Evolutionary conservation across 176 grass and related monocot species (phyloP), one percentile per base, ranked within the genome.

Genomic region (Hordeum marinum): DNA sequence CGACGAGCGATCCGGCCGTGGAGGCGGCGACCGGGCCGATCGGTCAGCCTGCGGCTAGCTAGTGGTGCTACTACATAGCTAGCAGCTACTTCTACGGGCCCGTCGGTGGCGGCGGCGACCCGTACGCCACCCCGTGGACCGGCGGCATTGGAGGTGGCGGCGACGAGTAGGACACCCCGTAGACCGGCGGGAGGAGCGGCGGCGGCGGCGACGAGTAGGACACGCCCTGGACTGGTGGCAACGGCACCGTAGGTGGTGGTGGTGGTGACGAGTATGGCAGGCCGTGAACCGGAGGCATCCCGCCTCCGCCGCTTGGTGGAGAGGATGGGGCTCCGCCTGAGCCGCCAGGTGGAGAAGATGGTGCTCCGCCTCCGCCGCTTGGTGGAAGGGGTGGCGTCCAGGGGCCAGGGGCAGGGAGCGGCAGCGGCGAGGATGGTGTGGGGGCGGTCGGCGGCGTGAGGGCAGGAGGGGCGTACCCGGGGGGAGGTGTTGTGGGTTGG

Each of bases 131-230:
- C 1, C 78, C 74, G 74, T 80, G 20, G 13, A 75, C 50, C 11
- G 80, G 89, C 52, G 43, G 69, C 66, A 52, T 14, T 4, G 84
- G 90, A 0, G 87, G 85, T 0, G 89, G 90, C 8, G 90, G 90
- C 4, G 90, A 91, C 20, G 82, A 48, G 77, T 91, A 91, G 4
- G 91, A 80, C 87, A 94, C 79, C 7, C 78, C 74, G 68, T 85
- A 63, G 0, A 94, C 91, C 1, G 87, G 87, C 64, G 88, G 74
- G 39, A 90, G 65, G 0, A 74, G 41, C 4, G 84, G 90, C 0
- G 87, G 89, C 0, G 89, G 90, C 5, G 90, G 90, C 2, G 90
- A 91, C 10, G 70, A 27, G 77, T 91, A 91, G 0, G 88, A 76
- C 81, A 94, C 82, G 1, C 78, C 74, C 74, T 85, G 42, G 0